Base-by-base conservation (phyloP, 805 yeast species). In the Pichia heedii region DNA sequence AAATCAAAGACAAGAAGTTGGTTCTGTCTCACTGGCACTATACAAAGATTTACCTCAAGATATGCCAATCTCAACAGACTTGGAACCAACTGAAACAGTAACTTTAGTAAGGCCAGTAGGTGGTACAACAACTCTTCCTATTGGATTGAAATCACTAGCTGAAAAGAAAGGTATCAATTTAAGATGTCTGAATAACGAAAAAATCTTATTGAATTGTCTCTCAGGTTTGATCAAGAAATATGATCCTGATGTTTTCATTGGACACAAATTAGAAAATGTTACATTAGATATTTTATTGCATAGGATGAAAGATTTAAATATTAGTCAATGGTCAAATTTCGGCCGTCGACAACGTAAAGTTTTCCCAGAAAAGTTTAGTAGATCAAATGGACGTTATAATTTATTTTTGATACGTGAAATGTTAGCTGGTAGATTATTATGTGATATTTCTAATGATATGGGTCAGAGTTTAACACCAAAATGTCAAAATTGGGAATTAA, bases 361-460 rank as follows among this genome's bases (percentile, higher is more conserved):
- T 19, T 84, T 94, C 86, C 95, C 96, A 1, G 82, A 77, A 22
- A 73, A 73, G 50, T 79, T 81, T 58, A 84, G 81, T 26, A 71
- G 71, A 44, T 68, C 69, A 18, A 70, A 69, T 39, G 71, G 69
- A 43, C 71, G 77, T 58, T 71, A 69, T 46, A 74, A 68, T 50
- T 32, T 54, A 36, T 62, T 61, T 40, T 71, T 74, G 34, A 70
- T 85, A 16, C 69, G 83, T 40, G 88, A 85, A 44, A 73, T 86
- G 19, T 73, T 82, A 55, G 77, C 88, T 33, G 98, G 98, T 32
- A 73, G 98, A 53, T 71, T 93, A 44, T 56, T 90, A 37, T 86
- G 96, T 71, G 98, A 93, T 63, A 78, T 93, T 56, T 87, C 90
- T 41, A 93, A 93, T 62, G 96, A 87, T 55, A 76, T 89, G 79